These are phyloP conservation scores for Allantophomopsis lycopodina DNA, from an alignment of 2,329 filamentous ascomycete species.

Conservation along the genomic window DNA sequence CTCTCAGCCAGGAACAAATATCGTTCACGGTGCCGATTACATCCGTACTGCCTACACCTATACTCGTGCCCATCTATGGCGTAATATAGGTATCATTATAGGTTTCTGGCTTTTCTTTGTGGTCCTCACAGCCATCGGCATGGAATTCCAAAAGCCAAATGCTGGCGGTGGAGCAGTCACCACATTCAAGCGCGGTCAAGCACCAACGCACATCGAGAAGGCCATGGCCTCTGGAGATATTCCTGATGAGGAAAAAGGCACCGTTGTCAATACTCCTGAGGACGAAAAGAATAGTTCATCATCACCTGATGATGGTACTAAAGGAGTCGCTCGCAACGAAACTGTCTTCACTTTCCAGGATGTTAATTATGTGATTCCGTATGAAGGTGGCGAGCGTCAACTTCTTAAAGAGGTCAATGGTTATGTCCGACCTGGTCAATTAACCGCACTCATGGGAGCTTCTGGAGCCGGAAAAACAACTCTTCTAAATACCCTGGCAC, in stretches of 20 bases:
- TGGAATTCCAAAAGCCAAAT: slow-evolving; percentile 39
- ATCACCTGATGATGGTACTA: slow-evolving; percentile 12
- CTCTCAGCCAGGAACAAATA: slow-evolving; percentile 32
- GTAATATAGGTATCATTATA: slow-evolving; percentile 37
- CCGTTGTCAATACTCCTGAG: slow-evolving; percentile 12
- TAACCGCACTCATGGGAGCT: slow-evolving; percentile 73
- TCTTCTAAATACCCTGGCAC: slow-evolving; percentile 73
- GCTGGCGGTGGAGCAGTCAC: slow-evolving; percentile 44
- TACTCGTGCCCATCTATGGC: slow-evolving; percentile 43
- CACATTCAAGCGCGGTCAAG: slow-evolving; percentile 48
- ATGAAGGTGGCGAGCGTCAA: slow-evolving; percentile 58
- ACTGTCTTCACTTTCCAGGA: slow-evolving; percentile 38
- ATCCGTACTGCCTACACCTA: slow-evolving; percentile 41
- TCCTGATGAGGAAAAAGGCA: slow-evolving; percentile 32
- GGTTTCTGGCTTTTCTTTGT: slow-evolving; percentile 34
- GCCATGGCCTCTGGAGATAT: slow-evolving; percentile 38
- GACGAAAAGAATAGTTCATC: slow-evolving; percentile 11
- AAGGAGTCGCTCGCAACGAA: slow-evolving; percentile 20
- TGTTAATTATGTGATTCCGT: slow-evolving; percentile 36
- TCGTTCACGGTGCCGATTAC: slow-evolving; percentile 40
- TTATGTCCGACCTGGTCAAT: slow-evolving; percentile 84
- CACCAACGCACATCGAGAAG: slow-evolving; percentile 41
- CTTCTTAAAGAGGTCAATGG: slow-evolving; percentile 81
- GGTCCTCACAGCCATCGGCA: slow-evolving; percentile 24
- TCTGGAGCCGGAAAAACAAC: slow-evolving; percentile 84